Conservation (phyloP, 306 rosid genomes). For the Casuarina cunninghamiana region DNA sequence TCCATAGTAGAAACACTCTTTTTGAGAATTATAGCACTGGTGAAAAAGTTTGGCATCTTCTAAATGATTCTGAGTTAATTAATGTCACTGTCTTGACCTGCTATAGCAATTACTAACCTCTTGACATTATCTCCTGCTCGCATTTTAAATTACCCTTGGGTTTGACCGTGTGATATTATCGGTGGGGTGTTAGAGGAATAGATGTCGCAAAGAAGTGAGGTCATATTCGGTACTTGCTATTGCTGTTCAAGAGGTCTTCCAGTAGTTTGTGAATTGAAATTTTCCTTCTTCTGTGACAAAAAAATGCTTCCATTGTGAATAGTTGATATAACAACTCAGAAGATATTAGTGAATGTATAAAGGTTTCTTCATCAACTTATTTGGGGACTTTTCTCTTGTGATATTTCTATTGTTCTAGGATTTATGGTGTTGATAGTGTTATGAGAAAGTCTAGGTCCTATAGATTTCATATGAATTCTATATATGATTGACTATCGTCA, state of each 20-base stretch:
- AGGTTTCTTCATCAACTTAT: neutral
- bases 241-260: neutral
- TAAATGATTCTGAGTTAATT: neutral
- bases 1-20: neutral
- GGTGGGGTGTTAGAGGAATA: neutral
- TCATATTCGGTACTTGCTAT: neutral
- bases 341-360: no score
- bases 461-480: neutral
- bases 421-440: neutral
- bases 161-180: neutral
- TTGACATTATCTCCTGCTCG: neutral
- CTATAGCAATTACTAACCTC: conserved; percentile 1
- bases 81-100: neutral
- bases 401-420: neutral
- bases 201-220: neutral
- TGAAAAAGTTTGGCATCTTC: neutral
- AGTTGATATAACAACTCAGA: neutral
- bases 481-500: neutral
- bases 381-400: neutral
- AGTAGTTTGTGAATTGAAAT: neutral
- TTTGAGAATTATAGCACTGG: neutral
- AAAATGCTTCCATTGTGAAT: neutral
- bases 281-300: neutral
- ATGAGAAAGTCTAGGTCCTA: neutral
- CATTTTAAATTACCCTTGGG: neutral